phyloP scores from a whole-genome alignment of 805 yeast species.

The Kurtzmaniella cleridarum region DNA sequence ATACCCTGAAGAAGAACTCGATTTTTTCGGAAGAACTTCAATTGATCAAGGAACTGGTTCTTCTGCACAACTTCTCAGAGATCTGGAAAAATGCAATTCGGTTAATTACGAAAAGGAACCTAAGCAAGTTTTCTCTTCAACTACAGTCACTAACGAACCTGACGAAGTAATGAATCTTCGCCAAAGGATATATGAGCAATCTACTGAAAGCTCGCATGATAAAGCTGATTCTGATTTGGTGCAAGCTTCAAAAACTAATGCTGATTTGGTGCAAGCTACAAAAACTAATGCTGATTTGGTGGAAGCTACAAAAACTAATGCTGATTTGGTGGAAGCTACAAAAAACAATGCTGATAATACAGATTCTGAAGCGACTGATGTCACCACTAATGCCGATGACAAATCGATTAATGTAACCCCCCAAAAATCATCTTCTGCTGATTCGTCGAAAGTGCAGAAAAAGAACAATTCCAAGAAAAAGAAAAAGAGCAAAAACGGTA shows the following conservation, averaged over 20 bases:
- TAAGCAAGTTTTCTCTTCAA: slow-evolving; percentile 6
- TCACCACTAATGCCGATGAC: slow-evolving; percentile 10
- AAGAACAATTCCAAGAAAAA: not conserved
- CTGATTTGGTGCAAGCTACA: slow-evolving; percentile 6
- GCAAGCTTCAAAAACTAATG: slow-evolving; percentile 10
- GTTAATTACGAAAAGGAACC: slow-evolving; percentile 6
- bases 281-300: slow-evolving; percentile 9
- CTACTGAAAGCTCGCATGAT: slow-evolving; percentile 4
- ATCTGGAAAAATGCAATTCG: slow-evolving; percentile 2
- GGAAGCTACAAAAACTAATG: slow-evolving; percentile 16
- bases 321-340: slow-evolving; percentile 14
- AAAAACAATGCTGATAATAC: slow-evolving; percentile 12
- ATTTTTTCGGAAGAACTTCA: slow-evolving; percentile 49
- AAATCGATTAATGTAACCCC: slow-evolving; percentile 2
- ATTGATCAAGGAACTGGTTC: slow-evolving; percentile 22
- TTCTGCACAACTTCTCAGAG: slow-evolving; percentile 16
- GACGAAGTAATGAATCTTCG: slow-evolving; percentile 32
- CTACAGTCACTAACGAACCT: slow-evolving; percentile 23
- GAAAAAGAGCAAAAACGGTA: slow-evolving; percentile 3
- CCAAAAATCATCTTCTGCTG: not conserved
- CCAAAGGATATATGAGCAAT: slow-evolving; percentile 27
- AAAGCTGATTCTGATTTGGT: slow-evolving; percentile 9
- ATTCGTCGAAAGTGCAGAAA: not conserved
- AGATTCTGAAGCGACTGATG: slow-evolving; percentile 5
- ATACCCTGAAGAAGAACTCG: slow-evolving; percentile 59